These are phyloP conservation scores for Podaxis sp. DNA, from an alignment of 768 basidiomycete species.

Conservation along the genomic window DNA sequence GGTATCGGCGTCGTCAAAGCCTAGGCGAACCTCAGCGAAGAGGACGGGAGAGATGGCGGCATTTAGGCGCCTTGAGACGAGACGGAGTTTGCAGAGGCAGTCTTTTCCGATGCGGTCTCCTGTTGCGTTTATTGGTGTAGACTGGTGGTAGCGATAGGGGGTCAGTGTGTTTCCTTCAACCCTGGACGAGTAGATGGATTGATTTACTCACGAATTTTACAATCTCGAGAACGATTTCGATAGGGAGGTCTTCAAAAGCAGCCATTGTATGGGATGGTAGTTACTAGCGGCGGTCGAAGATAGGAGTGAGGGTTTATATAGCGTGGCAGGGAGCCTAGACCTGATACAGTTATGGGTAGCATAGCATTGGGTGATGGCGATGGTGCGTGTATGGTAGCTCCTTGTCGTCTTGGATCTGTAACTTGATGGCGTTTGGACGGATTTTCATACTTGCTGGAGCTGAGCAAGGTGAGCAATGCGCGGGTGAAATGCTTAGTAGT, in stretches of 20 bases:
- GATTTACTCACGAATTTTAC: not conserved
- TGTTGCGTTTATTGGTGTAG: not conserved
- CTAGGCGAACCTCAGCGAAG: not conserved
- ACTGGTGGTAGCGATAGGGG: not conserved
- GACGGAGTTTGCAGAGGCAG: not conserved
- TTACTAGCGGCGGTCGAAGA: not conserved
- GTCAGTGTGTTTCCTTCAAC: not conserved
- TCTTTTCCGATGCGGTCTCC: not conserved
- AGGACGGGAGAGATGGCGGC: not conserved
- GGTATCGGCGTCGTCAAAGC: not conserved
- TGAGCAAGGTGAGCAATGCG: too few species aligned
- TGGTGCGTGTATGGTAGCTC: not conserved
- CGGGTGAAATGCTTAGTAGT: too few species aligned
- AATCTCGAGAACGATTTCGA: conserved; percentile 1
- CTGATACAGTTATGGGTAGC: not conserved
- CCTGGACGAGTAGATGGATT: not conserved
- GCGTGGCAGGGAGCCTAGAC: not conserved
- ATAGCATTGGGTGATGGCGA: not conserved
- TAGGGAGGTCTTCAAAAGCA: not conserved
- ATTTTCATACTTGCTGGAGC: not conserved
- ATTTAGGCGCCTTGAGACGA: not conserved
- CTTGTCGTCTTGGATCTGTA: not conserved
- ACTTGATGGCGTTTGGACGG: not conserved
- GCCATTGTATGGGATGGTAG: not conserved
- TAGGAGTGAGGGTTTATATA: not conserved